These are phyloP conservation scores for Dichotomocladium elegans DNA, from an alignment of 371 early-diverging fungal species.

Conservation along the genomic window DNA sequence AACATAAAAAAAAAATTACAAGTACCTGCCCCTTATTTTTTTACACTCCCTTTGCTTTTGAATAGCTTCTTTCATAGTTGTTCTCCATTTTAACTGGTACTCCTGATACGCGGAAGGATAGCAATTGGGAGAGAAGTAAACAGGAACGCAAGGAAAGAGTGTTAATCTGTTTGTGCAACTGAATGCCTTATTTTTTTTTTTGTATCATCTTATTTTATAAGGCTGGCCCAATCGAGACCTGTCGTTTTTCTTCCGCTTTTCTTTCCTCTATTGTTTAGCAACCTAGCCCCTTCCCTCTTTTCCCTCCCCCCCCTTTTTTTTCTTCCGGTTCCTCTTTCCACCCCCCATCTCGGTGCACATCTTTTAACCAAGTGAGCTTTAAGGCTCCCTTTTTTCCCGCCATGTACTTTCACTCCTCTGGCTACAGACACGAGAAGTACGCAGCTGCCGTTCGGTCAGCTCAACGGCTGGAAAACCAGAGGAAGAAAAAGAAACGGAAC, in stretches of 20 bases:
- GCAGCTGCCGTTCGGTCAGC: slow-evolving; percentile 15
- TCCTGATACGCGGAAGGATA: background rate
- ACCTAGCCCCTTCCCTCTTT: slow-evolving; percentile 7
- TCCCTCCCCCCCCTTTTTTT: slow-evolving; percentile 5
- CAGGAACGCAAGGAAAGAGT: background rate
- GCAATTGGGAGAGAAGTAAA: background rate
- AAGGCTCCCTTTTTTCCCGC: background rate
- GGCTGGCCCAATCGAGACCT: background rate
- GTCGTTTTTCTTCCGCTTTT: slow-evolving; percentile 3
- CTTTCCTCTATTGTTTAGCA: slow-evolving; percentile 5
- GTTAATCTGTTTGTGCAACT: background rate
- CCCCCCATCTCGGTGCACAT: too few species aligned
- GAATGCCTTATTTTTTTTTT: background rate
- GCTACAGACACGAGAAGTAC: slow-evolving; percentile 38
- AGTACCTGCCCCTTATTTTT: too few species aligned
- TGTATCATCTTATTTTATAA: slow-evolving; percentile 1
- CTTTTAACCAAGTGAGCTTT: background rate
- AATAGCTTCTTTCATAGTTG: background rate
- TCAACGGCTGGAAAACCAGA: slow-evolving; percentile 8
- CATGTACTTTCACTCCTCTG: slow-evolving; percentile 38
- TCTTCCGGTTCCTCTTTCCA: background rate
- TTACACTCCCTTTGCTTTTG: background rate
- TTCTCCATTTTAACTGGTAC: background rate
- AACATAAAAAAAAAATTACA: too few species aligned
- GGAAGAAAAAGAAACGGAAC: slow-evolving; percentile 17